A percentile compares a stretch with the other conserved stretches of the same genome.
These are phyloP conservation scores for Colletotrichum incanum DNA, from an alignment of 2,329 filamentous ascomycete genomes.

Conservation along the genomic window DNA sequence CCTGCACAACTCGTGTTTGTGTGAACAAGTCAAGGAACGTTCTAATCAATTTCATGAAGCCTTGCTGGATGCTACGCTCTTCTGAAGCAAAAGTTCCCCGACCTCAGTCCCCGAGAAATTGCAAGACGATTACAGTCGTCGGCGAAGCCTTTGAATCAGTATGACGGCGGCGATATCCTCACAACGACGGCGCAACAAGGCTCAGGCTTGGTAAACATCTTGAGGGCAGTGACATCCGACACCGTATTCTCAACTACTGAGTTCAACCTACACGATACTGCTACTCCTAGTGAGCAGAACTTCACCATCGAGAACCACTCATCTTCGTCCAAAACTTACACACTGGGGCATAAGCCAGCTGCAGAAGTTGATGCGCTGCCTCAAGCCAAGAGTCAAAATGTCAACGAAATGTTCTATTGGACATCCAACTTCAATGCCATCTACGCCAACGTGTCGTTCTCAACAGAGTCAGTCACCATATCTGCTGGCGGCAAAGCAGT, in stretches of 20 bases:
- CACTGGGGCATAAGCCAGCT: constrained; percentile 24
- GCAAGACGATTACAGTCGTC: constrained; percentile 29
- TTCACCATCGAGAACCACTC: constrained; percentile 36
- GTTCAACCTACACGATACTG: constrained; percentile 28
- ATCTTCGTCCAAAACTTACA: constrained; percentile 25
- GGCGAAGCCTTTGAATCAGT: constrained; percentile 18
- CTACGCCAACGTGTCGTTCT: constrained; percentile 21
- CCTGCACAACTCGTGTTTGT: not conserved
- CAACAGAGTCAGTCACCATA: constrained; percentile 14
- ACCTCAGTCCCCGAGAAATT: constrained; percentile 20
- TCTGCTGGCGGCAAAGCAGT: constrained; percentile 21
- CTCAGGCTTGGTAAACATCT: constrained; percentile 27
- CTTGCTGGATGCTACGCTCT: constrained; percentile 34
- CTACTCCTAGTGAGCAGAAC: constrained; percentile 4
- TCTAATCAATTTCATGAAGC: not conserved
- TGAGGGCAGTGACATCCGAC: constrained; percentile 20
- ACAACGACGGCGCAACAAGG: constrained; percentile 33
- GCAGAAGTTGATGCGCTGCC: constrained; percentile 26
- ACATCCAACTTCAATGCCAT: constrained; percentile 15
- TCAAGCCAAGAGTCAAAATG: constrained; percentile 5
- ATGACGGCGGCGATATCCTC: constrained; percentile 9
- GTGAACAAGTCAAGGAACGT: not conserved
- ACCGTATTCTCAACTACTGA: constrained; percentile 27
- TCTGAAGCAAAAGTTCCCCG: constrained; percentile 28
- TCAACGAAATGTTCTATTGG: constrained; percentile 38